Evolutionary conservation across 805 yeast genomes (phyloP).

Genomic region (Priceomyces melissophilus): DNA sequence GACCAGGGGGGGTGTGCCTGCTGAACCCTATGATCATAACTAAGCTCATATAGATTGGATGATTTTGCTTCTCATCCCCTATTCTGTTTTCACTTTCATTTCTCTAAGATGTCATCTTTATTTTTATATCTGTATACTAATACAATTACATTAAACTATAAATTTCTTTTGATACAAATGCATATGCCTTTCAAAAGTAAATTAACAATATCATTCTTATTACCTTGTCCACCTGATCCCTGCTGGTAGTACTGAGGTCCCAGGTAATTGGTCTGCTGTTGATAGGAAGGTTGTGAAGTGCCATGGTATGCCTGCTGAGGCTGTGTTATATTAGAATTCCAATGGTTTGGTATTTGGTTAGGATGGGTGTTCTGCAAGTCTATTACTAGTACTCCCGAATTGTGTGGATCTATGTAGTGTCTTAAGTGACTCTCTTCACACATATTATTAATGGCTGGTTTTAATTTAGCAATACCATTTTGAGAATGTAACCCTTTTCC

Average conservation of each 20-base stretch:
- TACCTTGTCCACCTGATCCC: conserved; percentile 16
- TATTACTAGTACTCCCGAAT: conserved; percentile 77
- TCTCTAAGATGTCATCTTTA: conserved; percentile 1
- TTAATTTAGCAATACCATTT: conserved; percentile 78
- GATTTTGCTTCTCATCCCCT: neutral
- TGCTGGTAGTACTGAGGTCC: conserved; percentile 19
- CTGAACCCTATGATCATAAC: conserved; percentile 22
- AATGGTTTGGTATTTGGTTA: conserved; percentile 29
- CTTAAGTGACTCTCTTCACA: conserved; percentile 64
- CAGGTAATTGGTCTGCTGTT: conserved; percentile 21
- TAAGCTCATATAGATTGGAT: neutral
- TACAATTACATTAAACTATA: conserved; percentile 3
- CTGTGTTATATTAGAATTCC: conserved; percentile 19
- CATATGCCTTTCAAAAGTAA: conserved; percentile 30
- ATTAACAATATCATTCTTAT: conserved; percentile 23
- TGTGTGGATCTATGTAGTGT: conserved; percentile 62
- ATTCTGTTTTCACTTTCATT: neutral
- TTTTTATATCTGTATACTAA: neutral
- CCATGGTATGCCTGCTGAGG: conserved; percentile 20
- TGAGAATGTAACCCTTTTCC: conserved; percentile 90
- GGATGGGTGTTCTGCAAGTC: conserved; percentile 41
- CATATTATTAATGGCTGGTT: conserved; percentile 81
- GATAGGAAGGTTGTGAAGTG: conserved; percentile 18
- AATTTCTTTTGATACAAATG: conserved; percentile 24
- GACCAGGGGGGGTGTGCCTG: conserved; percentile 77